Percentiles rank a stretch among this genome's conserved stretches.
Evolutionary conservation across 805 yeast species (phyloP).

Genomic region (Pichia gijzeniarum): DNA sequence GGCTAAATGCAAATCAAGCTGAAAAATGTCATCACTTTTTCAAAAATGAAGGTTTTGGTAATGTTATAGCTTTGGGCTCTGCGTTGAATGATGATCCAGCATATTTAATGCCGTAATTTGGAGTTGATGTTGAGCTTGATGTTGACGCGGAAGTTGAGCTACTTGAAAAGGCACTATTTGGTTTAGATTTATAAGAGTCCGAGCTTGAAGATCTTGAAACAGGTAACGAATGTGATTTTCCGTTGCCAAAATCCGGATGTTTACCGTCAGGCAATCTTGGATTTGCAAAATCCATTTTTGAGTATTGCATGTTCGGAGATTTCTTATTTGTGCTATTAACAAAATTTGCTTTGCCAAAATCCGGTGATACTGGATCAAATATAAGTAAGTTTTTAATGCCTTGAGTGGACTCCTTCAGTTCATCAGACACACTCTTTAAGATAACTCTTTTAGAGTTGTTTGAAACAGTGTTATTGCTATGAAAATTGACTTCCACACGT

Average conservation of each 20-base stretch:
- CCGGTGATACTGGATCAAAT: conserved; percentile 18
- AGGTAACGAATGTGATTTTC: conserved; percentile 5
- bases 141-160: conserved; percentile 6
- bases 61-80: conserved; percentile 48
- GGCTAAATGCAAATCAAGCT: neutral
- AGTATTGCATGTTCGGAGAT: neutral
- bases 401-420: conserved; percentile 18
- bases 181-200: conserved; percentile 4
- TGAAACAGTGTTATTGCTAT: conserved; percentile 10
- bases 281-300: conserved; percentile 4
- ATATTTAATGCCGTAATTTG: conserved; percentile 26
- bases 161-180: conserved; percentile 13
- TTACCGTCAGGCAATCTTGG: conserved; percentile 15
- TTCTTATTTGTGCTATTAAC: neutral
- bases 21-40: neutral
- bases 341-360: conserved; percentile 12
- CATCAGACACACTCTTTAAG: conserved; percentile 18
- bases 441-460: conserved; percentile 5
- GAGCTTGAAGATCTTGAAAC: conserved; percentile 15
- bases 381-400: conserved; percentile 17
- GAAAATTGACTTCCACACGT: conserved; percentile 21
- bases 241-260: conserved; percentile 13
- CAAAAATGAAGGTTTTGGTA: conserved; percentile 49
- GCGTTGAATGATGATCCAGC: conserved; percentile 55
- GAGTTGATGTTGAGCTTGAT: too few relatives aligned